Base-by-base conservation (phyloP, 1,284 basidiomycete genomes). In the Cutaneotrichosporon daszewskae region DNA sequence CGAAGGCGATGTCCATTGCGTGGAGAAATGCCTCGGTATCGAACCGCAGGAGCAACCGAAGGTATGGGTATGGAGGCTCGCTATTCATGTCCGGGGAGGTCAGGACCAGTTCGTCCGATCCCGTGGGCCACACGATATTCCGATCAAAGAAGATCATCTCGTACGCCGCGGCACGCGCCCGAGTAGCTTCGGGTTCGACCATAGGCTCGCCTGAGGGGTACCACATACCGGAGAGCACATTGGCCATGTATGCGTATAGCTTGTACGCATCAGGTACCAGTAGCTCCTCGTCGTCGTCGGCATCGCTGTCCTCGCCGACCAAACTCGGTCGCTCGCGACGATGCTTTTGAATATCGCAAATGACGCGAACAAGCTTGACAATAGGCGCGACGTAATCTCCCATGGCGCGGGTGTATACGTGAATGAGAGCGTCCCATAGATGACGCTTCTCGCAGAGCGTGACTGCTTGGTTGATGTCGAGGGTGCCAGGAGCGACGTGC, bases 1-100 rank as follows among this genome's bases (percentile, higher is more conserved):
- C 95, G 55, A 97, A 94, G 0, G 88, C 91, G 40, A 92, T 80
- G 67, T 99, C 95, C 53, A 98, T 76, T 1, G 86, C 83, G 63
- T 98, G 90, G 11, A 99, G 79, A 64, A 96, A 86, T 0, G 91
- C 87, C 68, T 98, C 95, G 4, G 94, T 80, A 64, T 98, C 92
- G 60, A 95, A 94, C 6, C 77, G 79, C 11, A 97, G 77, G 0
- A 98, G 74, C 9, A 89, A 76, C 9, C 85, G 81, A 16, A 87
- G 79, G 60, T 96, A 96, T 2, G 94, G 94, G 60, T 91, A 95
- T 2, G 85, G 83, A 26, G 83, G 83, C 4, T 47, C 43, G 12
- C 53, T 49, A 20, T 45, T 42, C 19, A 37, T 35, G 9, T 82
- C 79, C n/a, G n/a, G n/a, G n/a, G n/a, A n/a, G 2, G 51, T 52